These are phyloP conservation scores for Fusarium beomiforme DNA, from an alignment of 2,329 filamentous ascomycete species.

Conservation along the genomic window DNA sequence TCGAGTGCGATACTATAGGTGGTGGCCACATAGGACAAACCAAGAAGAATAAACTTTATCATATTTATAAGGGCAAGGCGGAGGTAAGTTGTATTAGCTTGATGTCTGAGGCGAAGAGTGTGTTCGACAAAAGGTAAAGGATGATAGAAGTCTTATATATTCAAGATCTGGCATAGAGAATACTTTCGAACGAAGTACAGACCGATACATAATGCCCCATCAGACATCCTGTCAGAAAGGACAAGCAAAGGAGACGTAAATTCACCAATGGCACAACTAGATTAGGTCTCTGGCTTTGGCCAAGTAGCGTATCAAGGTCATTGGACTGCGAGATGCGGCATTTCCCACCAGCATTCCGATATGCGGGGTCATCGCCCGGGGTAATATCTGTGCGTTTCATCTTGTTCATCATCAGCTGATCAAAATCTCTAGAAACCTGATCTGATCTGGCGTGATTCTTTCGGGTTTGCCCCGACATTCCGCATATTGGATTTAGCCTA, in stretches of 20 bases:
- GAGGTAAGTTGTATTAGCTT: background rate
- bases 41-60: background rate
- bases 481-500: background rate
- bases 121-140: background rate
- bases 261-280: background rate
- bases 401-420: background rate
- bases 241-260: background rate
- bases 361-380: background rate
- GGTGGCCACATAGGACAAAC: background rate
- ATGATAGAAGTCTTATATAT: background rate
- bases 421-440: too few species aligned
- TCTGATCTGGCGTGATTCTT: too few species aligned
- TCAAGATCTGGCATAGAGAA: background rate
- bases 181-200: rapidly evolving
- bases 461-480: background rate
- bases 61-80: background rate
- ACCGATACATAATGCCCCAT: background rate
- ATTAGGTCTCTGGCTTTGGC: background rate
- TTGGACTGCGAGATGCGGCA: background rate
- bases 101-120: background rate
- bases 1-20: background rate
- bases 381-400: background rate
- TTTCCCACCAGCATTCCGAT: background rate
- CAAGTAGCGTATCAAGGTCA: background rate
- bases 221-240: background rate